A percentile compares a stretch with the other conserved stretches of the same genome.
These are phyloP conservation scores for Sporobolomyces pararoseus DNA, from an alignment of 768 basidiomycete species.

Conservation along the genomic window DNA sequence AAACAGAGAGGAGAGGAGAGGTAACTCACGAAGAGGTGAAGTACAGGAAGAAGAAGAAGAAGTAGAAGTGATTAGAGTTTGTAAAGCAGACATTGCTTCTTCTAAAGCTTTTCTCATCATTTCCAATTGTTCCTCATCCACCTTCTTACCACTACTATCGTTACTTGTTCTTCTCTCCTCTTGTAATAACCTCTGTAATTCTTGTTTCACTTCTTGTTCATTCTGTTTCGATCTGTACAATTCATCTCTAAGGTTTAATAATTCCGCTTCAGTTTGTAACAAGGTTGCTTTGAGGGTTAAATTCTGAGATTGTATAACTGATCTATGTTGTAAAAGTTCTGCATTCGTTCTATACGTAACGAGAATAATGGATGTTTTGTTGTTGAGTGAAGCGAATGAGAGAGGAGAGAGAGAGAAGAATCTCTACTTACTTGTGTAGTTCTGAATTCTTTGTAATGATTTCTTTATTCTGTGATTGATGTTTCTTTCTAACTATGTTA, in stretches of 20 bases:
- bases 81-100: no score
- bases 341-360: constrained; percentile 38
- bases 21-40: no score
- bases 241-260: constrained; percentile 17
- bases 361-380: no score
- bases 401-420: not conserved
- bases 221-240: constrained; percentile 15
- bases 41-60: no score
- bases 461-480: constrained; percentile 46
- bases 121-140: constrained; percentile 32
- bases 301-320: constrained; percentile 40
- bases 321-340: constrained; percentile 39
- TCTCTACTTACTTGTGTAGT: constrained; percentile 37
- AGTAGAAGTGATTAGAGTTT: no score
- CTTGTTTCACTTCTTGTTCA: constrained; percentile 15
- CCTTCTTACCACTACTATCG: not conserved
- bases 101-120: not conserved
- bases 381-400: not conserved
- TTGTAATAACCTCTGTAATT: constrained; percentile 1
- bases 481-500: constrained; percentile 45
- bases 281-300: constrained; percentile 32
- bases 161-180: no score
- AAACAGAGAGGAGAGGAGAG: no score
- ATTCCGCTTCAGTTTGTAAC: constrained; percentile 33
- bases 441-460: constrained; percentile 45